Conservation (phyloP, 2,329 filamentous ascomycete species). For the Colletotrichum shisoi region DNA sequence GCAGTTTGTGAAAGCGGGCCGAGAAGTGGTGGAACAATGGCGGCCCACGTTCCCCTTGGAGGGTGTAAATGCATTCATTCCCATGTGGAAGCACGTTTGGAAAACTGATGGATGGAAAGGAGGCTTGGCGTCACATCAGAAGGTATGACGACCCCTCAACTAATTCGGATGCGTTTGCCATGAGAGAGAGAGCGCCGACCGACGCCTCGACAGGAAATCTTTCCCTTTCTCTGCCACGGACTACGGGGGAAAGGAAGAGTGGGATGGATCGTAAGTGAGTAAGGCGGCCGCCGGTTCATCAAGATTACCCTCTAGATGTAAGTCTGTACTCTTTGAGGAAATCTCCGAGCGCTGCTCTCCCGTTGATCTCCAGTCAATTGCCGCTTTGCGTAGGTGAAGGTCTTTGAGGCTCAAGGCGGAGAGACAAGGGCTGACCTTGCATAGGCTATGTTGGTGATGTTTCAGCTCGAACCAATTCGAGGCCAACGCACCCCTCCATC, state of each 20-base stretch:
- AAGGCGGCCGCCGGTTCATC: not conserved
- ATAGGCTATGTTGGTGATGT: constrained; percentile 28
- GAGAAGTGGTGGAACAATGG: constrained; percentile 22
- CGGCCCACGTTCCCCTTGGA: constrained; percentile 17
- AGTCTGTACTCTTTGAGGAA: constrained; percentile 8
- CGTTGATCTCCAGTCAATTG: constrained; percentile 22
- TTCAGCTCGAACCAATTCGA: constrained; percentile 37
- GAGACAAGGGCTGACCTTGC: constrained; percentile 35
- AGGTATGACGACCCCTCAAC: constrained; percentile 7
- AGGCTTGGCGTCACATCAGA: constrained; percentile 26
- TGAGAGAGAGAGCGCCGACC: constrained; percentile 8
- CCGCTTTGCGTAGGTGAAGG: constrained; percentile 18
- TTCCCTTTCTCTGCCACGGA: not conserved
- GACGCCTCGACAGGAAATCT: not conserved
- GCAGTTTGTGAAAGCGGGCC: constrained; percentile 36
- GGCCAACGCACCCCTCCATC: constrained; percentile 35
- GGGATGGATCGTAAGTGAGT: constrained; percentile 1
- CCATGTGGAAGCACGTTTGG: constrained; percentile 22
- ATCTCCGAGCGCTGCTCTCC: constrained; percentile 25
- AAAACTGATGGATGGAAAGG: constrained; percentile 6
- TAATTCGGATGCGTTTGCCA: not conserved
- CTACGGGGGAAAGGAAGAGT: constrained; percentile 15
- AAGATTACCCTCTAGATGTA: constrained; percentile 13
- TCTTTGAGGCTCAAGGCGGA: constrained; percentile 33
- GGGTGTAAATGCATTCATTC: not conserved